These are phyloP conservation scores for Phytopythium oedochilum DNA, from an alignment of 352 stramenopile species.

Conservation along the genomic window DNA sequence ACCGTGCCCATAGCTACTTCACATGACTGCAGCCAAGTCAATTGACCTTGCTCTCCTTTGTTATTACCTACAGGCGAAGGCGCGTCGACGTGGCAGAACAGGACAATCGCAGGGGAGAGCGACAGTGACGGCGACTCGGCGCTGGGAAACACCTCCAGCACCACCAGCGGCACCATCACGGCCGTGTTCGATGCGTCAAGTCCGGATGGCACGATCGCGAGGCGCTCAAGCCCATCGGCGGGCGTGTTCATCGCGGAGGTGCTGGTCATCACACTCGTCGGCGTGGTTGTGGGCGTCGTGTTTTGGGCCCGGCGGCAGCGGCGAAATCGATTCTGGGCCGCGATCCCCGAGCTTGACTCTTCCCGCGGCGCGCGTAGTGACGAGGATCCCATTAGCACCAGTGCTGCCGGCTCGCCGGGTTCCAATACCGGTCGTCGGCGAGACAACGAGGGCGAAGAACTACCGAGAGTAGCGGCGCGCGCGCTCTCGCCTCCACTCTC, in stretches of 20 bases:
- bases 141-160: not conserved
- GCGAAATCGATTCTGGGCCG: constrained; percentile 39
- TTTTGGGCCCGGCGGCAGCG: constrained; percentile 38
- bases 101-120: constrained; percentile 1
- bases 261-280: constrained; percentile 45
- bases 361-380: not conserved
- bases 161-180: not conserved
- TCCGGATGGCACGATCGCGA: not conserved
- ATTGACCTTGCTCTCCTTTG: not conserved
- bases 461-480: not conserved
- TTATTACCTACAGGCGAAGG: constrained; percentile 1
- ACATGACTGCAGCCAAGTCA: not conserved
- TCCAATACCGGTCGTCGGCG: not conserved
- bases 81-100: constrained; percentile 2
- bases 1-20: not conserved
- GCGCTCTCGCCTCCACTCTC: constrained; percentile 17
- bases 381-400: not conserved
- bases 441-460: not conserved
- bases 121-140: not conserved
- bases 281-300: constrained; percentile 47
- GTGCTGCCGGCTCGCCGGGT: not conserved
- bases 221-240: constrained; percentile 13
- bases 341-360: constrained; percentile 31
- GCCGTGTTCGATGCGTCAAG: constrained; percentile 2
- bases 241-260: constrained; percentile 48